Evolutionary conservation across 305 asterid species (phyloP), one percentile per base, ranked within the genome.

Genomic region (Vinca major): DNA sequence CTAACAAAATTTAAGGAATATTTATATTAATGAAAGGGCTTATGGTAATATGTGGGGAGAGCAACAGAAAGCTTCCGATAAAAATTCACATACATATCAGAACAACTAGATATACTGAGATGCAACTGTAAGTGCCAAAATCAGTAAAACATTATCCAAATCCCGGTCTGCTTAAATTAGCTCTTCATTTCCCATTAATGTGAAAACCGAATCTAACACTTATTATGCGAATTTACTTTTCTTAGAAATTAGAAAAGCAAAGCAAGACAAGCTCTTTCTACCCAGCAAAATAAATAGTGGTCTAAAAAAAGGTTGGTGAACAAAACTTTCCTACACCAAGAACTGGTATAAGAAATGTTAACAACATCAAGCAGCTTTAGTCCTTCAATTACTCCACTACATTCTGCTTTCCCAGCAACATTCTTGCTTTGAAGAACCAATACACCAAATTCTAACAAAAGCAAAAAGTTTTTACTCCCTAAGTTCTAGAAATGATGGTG

Each of bases 61-160:
- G 19, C 19, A 14, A n/a, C n/a, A n/a, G n/a, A n/a, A n/a, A n/a
- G n/a, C n/a, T n/a, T n/a, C n/a, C n/a, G n/a, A n/a, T n/a, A n/a
- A n/a, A n/a, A n/a, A n/a, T n/a, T n/a, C n/a, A n/a, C n/a, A n/a
- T n/a, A n/a, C n/a, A n/a, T n/a, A n/a, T n/a, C n/a, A n/a, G n/a
- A n/a, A n/a, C n/a, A n/a, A n/a, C n/a, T n/a, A n/a, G n/a, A n/a
- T n/a, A n/a, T n/a, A n/a, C n/a, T n/a, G n/a, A n/a, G n/a, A n/a
- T n/a, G n/a, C n/a, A n/a, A n/a, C n/a, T n/a, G n/a, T n/a, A n/a
- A n/a, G n/a, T n/a, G n/a, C n/a, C n/a, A n/a, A n/a, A n/a, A n/a
- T n/a, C n/a, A n/a, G 6, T 40, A 7, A 45, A 70, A 50, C 26
- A 52, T 43, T 11, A 68, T 50, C 47, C 62, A 70, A 49, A 40